phyloP scores from a whole-genome alignment of 805 yeast species.

The Debaryomyces castellii region DNA sequence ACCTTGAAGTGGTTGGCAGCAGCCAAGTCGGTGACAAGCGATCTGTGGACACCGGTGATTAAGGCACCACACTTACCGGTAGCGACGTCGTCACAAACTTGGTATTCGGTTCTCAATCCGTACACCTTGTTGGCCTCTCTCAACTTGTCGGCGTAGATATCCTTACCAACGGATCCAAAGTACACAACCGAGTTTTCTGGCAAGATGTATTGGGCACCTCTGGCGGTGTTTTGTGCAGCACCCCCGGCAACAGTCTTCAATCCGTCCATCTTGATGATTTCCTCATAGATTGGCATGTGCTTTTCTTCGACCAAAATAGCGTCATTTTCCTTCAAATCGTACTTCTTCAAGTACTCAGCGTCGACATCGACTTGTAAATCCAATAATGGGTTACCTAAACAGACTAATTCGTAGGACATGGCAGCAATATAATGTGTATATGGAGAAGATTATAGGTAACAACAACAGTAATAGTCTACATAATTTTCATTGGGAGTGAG shows the following conservation, averaged over 20 bases:
- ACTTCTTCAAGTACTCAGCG: conserved; percentile 69
- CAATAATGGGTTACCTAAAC: conserved; percentile 90
- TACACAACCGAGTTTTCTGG: conserved; percentile 83
- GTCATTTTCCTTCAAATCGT: conserved; percentile 84
- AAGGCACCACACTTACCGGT: conserved; percentile 99
- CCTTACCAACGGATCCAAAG: conserved; percentile 96
- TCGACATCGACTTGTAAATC: conserved; percentile 81
- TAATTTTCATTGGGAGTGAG: no score
- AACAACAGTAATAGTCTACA: neutral
- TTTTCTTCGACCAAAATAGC: conserved; percentile 85
- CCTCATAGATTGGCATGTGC: conserved; percentile 84
- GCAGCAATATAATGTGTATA: neutral
- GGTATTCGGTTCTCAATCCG: conserved; percentile 85
- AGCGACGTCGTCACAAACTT: conserved; percentile 69
- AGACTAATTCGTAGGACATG: conserved; percentile 70
- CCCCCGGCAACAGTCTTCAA: conserved; percentile 92
- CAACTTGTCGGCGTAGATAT: conserved; percentile 79
- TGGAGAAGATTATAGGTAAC: neutral
- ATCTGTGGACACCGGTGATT: conserved; percentile 84
- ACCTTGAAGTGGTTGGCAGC: conserved; percentile 98
- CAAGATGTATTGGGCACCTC: conserved; percentile 94
- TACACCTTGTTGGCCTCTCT: conserved; percentile 80
- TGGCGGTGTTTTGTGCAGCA: conserved; percentile 98
- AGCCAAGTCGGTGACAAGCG: conserved; percentile 91
- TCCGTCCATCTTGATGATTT: conserved; percentile 59